These are phyloP conservation scores for apple (Malus domestica) DNA, from an alignment of 306 rosid species.

Conservation along the genomic window DNA sequence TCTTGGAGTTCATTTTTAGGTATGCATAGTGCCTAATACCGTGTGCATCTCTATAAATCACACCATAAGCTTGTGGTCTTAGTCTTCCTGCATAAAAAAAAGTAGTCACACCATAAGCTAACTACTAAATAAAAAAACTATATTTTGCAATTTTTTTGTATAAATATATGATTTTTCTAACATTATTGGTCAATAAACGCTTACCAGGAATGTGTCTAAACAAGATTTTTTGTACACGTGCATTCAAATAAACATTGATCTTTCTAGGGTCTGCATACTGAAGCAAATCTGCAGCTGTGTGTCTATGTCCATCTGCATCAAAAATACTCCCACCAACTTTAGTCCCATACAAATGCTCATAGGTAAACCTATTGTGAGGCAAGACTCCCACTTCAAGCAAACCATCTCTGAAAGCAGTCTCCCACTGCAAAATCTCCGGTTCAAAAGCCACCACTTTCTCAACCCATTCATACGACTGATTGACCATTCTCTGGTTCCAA, in stretches of 20 bases:
- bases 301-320: constrained; percentile 47
- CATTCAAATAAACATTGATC: constrained; percentile 56
- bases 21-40: constrained; percentile 45
- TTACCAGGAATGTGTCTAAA: constrained; percentile 37
- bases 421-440: constrained; percentile 52
- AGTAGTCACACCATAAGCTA: neutral
- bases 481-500: constrained; percentile 39
- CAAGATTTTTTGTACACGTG: constrained; percentile 50
- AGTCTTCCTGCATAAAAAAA: constrained; percentile 21
- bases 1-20: constrained; percentile 18
- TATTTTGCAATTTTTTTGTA: neutral
- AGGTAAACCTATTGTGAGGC: constrained; percentile 58
- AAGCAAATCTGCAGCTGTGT: constrained; percentile 74
- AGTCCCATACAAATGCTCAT: constrained; percentile 54
- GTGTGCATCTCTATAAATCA: constrained; percentile 45
- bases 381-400: constrained; percentile 50
- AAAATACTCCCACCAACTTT: constrained; percentile 68
- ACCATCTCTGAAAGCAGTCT: constrained; percentile 53
- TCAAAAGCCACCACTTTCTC: constrained; percentile 45
- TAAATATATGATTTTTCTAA: neutral
- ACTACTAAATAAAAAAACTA: neutral
- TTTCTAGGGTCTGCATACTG: constrained; percentile 44
- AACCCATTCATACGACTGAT: constrained; percentile 57
- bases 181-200: neutral
- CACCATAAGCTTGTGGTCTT: constrained; percentile 62